Percentiles rank a stretch among this genome's conserved stretches.
These are phyloP conservation scores for Cryptococcus sp. DNA, from an alignment of 1,284 basidiomycete species.

Conservation along the genomic window DNA sequence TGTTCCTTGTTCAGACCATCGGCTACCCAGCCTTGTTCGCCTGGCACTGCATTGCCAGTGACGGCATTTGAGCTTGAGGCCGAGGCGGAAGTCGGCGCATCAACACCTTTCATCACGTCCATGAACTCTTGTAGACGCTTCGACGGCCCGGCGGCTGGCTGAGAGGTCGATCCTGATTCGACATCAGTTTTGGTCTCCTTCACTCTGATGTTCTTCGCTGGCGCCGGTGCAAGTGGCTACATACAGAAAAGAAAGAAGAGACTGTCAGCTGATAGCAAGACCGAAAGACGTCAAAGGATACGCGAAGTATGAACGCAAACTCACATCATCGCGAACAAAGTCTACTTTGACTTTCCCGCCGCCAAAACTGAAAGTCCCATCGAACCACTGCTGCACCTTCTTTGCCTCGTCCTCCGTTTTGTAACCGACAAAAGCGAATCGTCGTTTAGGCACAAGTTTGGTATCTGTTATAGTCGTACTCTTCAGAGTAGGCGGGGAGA, in stretches of 20 bases:
- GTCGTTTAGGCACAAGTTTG: conserved; percentile 76
- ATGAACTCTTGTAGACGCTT: conserved; percentile 64
- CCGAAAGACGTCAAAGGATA: too few relatives aligned
- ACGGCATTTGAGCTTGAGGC: conserved; percentile 31
- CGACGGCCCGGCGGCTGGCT: conserved; percentile 55
- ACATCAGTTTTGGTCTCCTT: conserved; percentile 57
- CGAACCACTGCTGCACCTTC: conserved; percentile 78
- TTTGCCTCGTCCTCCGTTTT: conserved; percentile 75
- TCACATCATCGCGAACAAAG: conserved; percentile 68
- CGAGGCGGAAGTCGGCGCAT: conserved; percentile 31
- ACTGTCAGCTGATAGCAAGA: not conserved
- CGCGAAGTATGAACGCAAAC: not conserved
- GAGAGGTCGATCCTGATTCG: not conserved
- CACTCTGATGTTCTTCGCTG: conserved; percentile 24
- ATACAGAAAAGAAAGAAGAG: not conserved
- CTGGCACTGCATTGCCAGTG: conserved; percentile 24
- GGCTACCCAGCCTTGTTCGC: conserved; percentile 36
- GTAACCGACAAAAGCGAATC: conserved; percentile 93
- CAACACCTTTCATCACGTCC: conserved; percentile 52
- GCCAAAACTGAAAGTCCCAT: conserved; percentile 74
- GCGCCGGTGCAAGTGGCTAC: conserved; percentile 31
- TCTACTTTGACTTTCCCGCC: conserved; percentile 74
- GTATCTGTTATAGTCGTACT: conserved; percentile 71
- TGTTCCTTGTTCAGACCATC: conserved; percentile 32
- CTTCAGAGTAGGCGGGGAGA: conserved; percentile 37